Percentiles rank a stretch among this genome's conserved stretches.
These are phyloP conservation scores for Rostrohypoxylon terebratum DNA, from an alignment of 495 filamentous ascomycete genomes.

Conservation along the genomic window DNA sequence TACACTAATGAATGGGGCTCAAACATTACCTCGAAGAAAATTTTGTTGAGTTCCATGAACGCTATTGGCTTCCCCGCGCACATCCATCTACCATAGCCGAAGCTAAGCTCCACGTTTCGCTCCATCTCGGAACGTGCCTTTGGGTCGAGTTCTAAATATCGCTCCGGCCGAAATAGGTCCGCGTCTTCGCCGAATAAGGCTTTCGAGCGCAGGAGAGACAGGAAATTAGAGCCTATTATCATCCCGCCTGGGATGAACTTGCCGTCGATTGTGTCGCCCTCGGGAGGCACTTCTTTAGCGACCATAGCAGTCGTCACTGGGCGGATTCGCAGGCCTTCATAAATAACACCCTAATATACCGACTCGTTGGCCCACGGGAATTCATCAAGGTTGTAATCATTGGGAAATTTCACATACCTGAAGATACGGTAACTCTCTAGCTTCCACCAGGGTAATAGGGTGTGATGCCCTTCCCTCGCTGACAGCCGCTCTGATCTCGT, in stretches of 20 bases:
- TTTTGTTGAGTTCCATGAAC: conserved; percentile 66
- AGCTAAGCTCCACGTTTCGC: conserved; percentile 54
- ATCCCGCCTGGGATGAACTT: conserved; percentile 65
- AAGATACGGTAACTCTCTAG: conserved; percentile 47
- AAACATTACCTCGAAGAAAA: conserved; percentile 63
- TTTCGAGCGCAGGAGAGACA: conserved; percentile 48
- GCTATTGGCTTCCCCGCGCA: conserved; percentile 62
- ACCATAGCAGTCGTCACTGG: conserved; percentile 25
- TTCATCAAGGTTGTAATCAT: background rate
- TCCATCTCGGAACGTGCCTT: conserved; percentile 57
- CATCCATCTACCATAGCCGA: conserved; percentile 58
- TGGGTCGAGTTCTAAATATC: conserved; percentile 62
- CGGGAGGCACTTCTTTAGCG: conserved; percentile 43
- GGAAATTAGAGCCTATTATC: conserved; percentile 64
- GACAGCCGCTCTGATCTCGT: conserved; percentile 71
- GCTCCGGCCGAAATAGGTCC: conserved; percentile 65
- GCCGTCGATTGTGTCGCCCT: conserved; percentile 62
- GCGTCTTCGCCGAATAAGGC: conserved; percentile 62
- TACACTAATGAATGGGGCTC: background rate
- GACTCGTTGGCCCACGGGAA: background rate
- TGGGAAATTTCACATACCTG: conserved; percentile 30
- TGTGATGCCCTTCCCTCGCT: conserved; percentile 66
- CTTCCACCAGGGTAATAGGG: conserved; percentile 73
- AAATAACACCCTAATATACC: conserved; percentile 41
- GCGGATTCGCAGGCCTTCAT: conserved; percentile 48